Evolutionary conservation across 306 rosid genomes (phyloP).

Genomic region (Calophaca sinica): DNA sequence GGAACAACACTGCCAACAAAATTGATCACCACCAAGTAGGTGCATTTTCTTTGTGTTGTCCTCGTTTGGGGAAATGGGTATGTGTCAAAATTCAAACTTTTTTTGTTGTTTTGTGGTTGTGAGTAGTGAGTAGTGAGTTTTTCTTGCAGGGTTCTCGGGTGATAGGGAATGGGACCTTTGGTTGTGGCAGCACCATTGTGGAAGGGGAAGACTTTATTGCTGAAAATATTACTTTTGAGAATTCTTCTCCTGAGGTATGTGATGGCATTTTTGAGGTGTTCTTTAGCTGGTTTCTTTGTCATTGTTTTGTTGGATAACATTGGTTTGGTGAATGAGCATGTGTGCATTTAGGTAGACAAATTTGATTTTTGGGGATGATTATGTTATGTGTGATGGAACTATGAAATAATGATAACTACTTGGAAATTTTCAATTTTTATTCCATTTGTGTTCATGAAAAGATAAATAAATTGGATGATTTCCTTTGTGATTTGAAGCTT

Average conservation of each 20-base stretch:
- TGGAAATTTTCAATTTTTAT: neutral
- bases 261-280: neutral
- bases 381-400: neutral
- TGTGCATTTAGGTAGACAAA: neutral
- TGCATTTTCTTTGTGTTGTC: neutral
- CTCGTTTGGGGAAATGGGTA: constrained; percentile 37
- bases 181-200: constrained; percentile 81
- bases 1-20: constrained; percentile 82
- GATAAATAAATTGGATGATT: neutral
- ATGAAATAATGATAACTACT: constrained; percentile 7
- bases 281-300: constrained; percentile 24
- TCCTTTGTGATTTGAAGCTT: constrained; percentile 18
- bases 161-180: constrained; percentile 92
- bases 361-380: neutral
- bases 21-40: constrained; percentile 77
- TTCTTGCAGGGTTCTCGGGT: constrained; percentile 61
- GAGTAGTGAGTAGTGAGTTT: neutral
- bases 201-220: constrained; percentile 97
- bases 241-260: constrained; percentile 81
- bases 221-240: constrained; percentile 90
- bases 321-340: neutral
- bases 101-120: neutral
- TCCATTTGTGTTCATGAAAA: constrained; percentile 1
- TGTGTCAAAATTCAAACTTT: constrained; percentile 9
- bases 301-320: neutral